These are phyloP conservation scores for Glaciozyma antarctica DNA, from an alignment of 768 basidiomycete species.

Conservation along the genomic window DNA sequence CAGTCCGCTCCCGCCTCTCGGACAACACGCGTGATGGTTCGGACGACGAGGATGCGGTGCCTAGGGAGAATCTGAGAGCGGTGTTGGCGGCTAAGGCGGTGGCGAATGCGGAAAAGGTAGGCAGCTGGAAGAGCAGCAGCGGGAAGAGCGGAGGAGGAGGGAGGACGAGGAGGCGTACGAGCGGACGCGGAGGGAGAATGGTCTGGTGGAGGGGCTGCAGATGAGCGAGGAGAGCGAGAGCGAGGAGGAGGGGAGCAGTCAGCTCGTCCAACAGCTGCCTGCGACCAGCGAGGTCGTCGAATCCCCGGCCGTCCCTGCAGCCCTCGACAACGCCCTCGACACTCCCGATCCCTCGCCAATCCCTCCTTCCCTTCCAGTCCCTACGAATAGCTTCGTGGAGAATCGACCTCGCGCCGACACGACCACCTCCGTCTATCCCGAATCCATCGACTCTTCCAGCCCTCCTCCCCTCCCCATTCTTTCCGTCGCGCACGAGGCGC, in stretches of 20 bases:
- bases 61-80: conserved; percentile 35
- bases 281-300: conserved; percentile 49
- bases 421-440: conserved; percentile 18
- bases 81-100: conserved; percentile 41
- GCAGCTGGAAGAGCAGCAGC: conserved; percentile 32
- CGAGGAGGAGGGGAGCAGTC: conserved; percentile 58
- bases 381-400: neutral
- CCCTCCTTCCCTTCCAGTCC: no score
- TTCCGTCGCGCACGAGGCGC: neutral
- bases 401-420: conserved; percentile 18
- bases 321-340: neutral
- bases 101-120: conserved; percentile 38
- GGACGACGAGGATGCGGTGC: conserved; percentile 15
- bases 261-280: conserved; percentile 43
- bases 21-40: conserved; percentile 45
- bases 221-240: conserved; percentile 47
- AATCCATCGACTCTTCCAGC: conserved; percentile 16
- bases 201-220: conserved; percentile 34
- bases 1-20: conserved; percentile 66
- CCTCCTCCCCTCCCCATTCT: neutral
- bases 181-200: conserved; percentile 18
- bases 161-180: conserved; percentile 31
- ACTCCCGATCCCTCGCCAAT: no score
- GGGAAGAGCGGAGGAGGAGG: conserved; percentile 30
- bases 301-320: neutral